Evolutionary conservation across 1,139 yeast genomes (phyloP).

Genomic region (Debaryomycetaceae sp.): DNA sequence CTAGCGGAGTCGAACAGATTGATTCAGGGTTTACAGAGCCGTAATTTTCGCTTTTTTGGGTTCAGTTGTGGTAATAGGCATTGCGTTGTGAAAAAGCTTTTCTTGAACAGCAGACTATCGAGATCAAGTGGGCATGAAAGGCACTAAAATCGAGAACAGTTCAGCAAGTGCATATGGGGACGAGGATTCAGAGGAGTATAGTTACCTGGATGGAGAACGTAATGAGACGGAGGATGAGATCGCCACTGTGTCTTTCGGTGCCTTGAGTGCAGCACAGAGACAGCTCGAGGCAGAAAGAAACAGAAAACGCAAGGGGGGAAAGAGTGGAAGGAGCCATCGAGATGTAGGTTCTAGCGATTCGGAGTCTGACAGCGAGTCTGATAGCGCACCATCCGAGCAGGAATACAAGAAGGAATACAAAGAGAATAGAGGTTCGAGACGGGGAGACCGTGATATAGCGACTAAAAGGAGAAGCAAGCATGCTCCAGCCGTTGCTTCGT

Average conservation of each 20-base stretch:
- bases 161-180: conserved; percentile 4
- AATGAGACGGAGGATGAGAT: conserved; percentile 8
- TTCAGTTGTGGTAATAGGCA: no score
- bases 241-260: conserved; percentile 50
- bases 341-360: not conserved
- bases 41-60: no score
- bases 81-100: no score
- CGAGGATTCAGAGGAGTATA: conserved; percentile 3
- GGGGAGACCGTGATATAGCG: not conserved
- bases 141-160: not conserved
- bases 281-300: not conserved
- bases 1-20: no score
- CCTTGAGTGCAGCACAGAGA: conserved; percentile 53
- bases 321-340: not conserved
- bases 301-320: not conserved
- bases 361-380: conserved; percentile 13
- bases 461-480: conserved; percentile 47
- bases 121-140: not conserved
- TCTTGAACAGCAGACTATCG: no score
- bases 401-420: conserved; percentile 9
- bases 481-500: conserved; percentile 74
- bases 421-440: conserved; percentile 8
- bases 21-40: no score
- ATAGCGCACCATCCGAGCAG: conserved; percentile 12
- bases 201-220: conserved; percentile 2